Conservation (phyloP, 1,284 basidiomycete species). For the Fomitopsis betulina region DNA sequence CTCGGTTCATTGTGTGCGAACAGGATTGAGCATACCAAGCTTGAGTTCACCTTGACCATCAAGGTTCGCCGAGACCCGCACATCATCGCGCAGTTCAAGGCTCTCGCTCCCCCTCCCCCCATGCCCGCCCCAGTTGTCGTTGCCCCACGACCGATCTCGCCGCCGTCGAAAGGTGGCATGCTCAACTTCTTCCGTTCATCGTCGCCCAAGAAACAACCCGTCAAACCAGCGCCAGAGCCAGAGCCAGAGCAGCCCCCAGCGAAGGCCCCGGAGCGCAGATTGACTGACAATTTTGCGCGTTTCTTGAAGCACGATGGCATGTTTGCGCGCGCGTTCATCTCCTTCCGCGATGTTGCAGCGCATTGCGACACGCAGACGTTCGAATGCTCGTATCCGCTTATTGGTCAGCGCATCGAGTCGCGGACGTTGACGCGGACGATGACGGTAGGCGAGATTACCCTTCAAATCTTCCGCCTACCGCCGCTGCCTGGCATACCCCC, state of each 20-base stretch:
- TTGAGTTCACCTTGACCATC: slow-evolving; percentile 85
- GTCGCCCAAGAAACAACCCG: slow-evolving; percentile 63
- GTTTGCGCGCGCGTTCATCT: slow-evolving; percentile 77
- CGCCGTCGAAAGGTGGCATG: slow-evolving; percentile 57
- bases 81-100: slow-evolving; percentile 70
- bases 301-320: slow-evolving; percentile 80
- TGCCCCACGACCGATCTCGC: slow-evolving; percentile 32
- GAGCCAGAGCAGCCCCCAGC: slow-evolving; percentile 15
- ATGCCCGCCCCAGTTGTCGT: slow-evolving; percentile 30
- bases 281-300: slow-evolving; percentile 72
- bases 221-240: slow-evolving; percentile 32
- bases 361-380: slow-evolving; percentile 82
- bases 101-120: slow-evolving; percentile 46
- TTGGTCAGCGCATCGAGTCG: slow-evolving; percentile 65
- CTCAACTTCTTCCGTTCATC: slow-evolving; percentile 68
- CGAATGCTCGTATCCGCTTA: slow-evolving; percentile 81
- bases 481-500: slow-evolving; percentile 79
- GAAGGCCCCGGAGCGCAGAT: slow-evolving; percentile 29
- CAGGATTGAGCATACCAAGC: slow-evolving; percentile 83
- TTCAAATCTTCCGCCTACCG: slow-evolving; percentile 89
- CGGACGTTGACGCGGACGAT: slow-evolving; percentile 52
- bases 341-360: slow-evolving; percentile 79
- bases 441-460: slow-evolving; percentile 74
- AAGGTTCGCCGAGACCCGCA: slow-evolving; percentile 83
- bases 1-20: neutral